Evolutionary conservation across 2,329 filamentous ascomycete species (phyloP).

Genomic region (Colletotrichum camelliae): DNA sequence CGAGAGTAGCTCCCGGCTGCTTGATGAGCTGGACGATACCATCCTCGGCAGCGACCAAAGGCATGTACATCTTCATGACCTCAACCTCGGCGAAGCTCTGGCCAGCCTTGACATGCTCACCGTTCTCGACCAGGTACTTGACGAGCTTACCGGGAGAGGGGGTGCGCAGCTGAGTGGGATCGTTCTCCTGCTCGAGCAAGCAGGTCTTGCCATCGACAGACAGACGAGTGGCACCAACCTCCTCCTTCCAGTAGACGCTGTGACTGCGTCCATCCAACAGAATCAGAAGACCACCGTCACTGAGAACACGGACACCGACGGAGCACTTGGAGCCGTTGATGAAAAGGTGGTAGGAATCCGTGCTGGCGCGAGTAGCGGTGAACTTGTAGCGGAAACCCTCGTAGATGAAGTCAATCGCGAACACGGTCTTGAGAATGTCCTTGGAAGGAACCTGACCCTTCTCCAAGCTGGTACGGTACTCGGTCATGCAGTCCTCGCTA

Average conservation of each 20-base stretch:
- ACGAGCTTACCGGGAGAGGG: slow-evolving; percentile 97
- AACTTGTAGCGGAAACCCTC: slow-evolving; percentile 98
- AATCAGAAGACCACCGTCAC: slow-evolving; percentile 91
- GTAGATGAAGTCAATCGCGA: slow-evolving; percentile 98
- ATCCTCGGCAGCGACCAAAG: slow-evolving; percentile 90
- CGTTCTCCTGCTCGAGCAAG: slow-evolving; percentile 97
- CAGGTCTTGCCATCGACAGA: slow-evolving; percentile 99
- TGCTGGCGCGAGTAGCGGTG: slow-evolving; percentile 89
- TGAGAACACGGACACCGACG: slow-evolving; percentile 89
- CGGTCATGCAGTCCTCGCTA: slow-evolving; percentile 86
- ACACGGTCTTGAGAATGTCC: slow-evolving; percentile 96
- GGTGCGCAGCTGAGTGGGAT: slow-evolving; percentile 94
- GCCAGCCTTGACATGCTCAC: slow-evolving; percentile 88
- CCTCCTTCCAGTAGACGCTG: slow-evolving; percentile 99
- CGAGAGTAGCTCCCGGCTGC: slow-evolving; percentile 96
- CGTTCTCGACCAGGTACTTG: slow-evolving; percentile 96
- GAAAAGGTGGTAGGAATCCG: slow-evolving; percentile 96
- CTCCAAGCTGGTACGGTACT: slow-evolving; percentile 88
- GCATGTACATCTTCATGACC: slow-evolving; percentile 99
- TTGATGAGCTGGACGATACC: slow-evolving; percentile 98
- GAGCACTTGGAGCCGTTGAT: slow-evolving; percentile 98
- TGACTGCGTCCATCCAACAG: slow-evolving; percentile 92
- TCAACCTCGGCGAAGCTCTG: slow-evolving; percentile 97
- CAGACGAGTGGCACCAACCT: slow-evolving; percentile 92
- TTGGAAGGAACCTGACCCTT: slow-evolving; percentile 98